Percentiles rank a stretch among this genome's conserved stretches.
These are phyloP conservation scores for Pilasporangium apinafurcum DNA, from an alignment of 352 stramenopile species.

Conservation along the genomic window DNA sequence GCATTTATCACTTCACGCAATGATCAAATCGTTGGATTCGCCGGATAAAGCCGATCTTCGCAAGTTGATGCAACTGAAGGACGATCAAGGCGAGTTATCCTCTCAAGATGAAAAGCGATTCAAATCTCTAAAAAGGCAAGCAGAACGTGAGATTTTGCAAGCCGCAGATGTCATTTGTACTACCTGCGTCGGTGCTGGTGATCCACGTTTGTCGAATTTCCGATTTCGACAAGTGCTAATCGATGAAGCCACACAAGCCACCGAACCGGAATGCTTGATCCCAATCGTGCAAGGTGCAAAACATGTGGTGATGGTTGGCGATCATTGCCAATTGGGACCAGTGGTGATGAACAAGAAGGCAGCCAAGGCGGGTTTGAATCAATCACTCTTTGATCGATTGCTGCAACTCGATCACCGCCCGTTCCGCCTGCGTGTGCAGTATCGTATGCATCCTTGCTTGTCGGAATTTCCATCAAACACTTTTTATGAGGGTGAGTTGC, in stretches of 20 bases:
- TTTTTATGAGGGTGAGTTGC: conserved; percentile 99
- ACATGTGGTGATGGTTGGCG: conserved; percentile 98
- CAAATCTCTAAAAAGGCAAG: conserved; percentile 87
- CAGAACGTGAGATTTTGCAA: conserved; percentile 96
- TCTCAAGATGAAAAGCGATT: conserved; percentile 97
- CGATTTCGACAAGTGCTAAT: conserved; percentile 99
- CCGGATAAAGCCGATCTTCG: conserved; percentile 88
- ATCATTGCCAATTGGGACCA: conserved; percentile 97
- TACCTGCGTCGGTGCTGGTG: conserved; percentile 97
- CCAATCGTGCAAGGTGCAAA: conserved; percentile 98
- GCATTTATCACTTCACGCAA: conserved; percentile 96
- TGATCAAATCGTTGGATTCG: conserved; percentile 90
- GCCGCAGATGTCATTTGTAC: conserved; percentile 99
- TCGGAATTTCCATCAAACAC: conserved; percentile 99
- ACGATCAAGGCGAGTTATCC: conserved; percentile 92
- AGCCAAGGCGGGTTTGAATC: conserved; percentile 94
- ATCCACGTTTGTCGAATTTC: conserved; percentile 97
- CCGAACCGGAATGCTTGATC: conserved; percentile 98
- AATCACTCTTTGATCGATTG: conserved; percentile 98
- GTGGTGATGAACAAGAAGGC: conserved; percentile 99
- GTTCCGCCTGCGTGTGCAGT: conserved; percentile 98
- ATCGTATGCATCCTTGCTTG: conserved; percentile 99
- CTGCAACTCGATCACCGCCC: conserved; percentile 94
- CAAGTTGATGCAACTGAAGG: conserved; percentile 93
- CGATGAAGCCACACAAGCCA: conserved; percentile 99